Base-by-base conservation (phyloP, 108 stramenopile genomes). In the Cyclotella distinguenda region DNA sequence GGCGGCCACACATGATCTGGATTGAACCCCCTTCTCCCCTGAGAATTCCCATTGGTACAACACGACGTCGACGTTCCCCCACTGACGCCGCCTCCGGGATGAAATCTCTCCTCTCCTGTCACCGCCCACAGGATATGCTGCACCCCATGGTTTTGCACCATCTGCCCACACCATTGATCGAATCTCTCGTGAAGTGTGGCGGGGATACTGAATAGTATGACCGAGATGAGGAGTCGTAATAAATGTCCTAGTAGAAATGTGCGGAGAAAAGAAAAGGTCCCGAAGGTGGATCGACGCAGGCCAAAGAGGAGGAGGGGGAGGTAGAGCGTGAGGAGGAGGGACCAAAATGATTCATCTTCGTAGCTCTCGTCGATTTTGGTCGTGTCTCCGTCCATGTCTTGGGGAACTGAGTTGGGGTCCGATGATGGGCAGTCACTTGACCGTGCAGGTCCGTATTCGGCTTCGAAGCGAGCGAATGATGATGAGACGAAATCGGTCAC, bases 1-100 rank as follows among this genome's bases (percentile, higher is more conserved):
- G 83, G 81, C 3, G 85, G 71, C 78, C 82, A 80, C 43, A 76
- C 66, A 55, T 83, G 65, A 56, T 79, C 82, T 15, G 70, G 31
- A 55, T 78, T 55, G 3, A 27, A 27, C 7, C 59, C 43, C 8
- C 46, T 60, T 18, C 56, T 10, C 22, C 40, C 42, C 49, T 50
- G 47, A 30, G 6, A 12, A 11, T 53, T 56, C 79, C 72, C 64
- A 9, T 65, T 48, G 13, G 45, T 50, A 35, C 7, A 57, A 7
- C 34, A 57, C 1, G 34, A 32, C 34, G 5, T 12, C 15, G 15
- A 44, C 27, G 22, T 13, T 44, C 51, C 19, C 47, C 47, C 18
- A 25, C n/a, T n/a, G n/a, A n/a, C n/a, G n/a, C n/a, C n/a, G n/a
- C n/a, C n/a, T n/a, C n/a, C n/a, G n/a, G 59, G 59, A 27, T 44